A percentile compares a stretch with the other conserved stretches of the same genome.
These are phyloP conservation scores for Echium plantagineum DNA, from an alignment of 257 asterid species.

Conservation along the genomic window DNA sequence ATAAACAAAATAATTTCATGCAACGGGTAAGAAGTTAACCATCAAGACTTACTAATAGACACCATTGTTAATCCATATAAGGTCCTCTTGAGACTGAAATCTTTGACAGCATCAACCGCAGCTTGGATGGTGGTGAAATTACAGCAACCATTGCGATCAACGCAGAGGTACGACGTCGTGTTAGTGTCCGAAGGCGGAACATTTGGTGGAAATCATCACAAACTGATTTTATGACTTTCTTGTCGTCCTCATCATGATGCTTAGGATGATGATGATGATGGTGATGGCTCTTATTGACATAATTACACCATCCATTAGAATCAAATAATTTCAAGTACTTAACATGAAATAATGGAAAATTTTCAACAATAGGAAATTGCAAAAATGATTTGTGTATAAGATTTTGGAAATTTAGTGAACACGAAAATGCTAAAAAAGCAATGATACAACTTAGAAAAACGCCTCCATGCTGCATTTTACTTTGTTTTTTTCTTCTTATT, in stretches of 20 bases:
- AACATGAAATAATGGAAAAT: constrained; percentile 14
- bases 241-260: constrained; percentile 18
- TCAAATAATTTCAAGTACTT: constrained; percentile 9
- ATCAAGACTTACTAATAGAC: constrained; percentile 56
- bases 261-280: constrained; percentile 5
- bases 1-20: no score
- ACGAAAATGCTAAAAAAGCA: constrained; percentile 43
- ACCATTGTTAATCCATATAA: constrained; percentile 79
- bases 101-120: constrained; percentile 68
- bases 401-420: constrained; percentile 23
- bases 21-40: background rate
- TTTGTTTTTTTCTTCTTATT: constrained; percentile 3
- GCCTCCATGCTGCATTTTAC: constrained; percentile 36
- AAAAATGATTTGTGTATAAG: constrained; percentile 8
- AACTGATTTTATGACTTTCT: constrained; percentile 13
- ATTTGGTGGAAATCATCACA: constrained; percentile 62
- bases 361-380: background rate
- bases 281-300: background rate
- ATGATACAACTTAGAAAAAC: constrained; percentile 29
- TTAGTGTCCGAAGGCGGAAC: constrained; percentile 59
- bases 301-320: background rate
- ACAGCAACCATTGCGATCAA: constrained; percentile 82
- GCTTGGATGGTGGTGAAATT: constrained; percentile 81
- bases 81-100: constrained; percentile 39
- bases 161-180: constrained; percentile 51